Percentiles rank a stretch among this genome's conserved stretches.
These are phyloP conservation scores for Fusarium robinianum DNA, from an alignment of 2,329 filamentous ascomycete species.

Conservation along the genomic window DNA sequence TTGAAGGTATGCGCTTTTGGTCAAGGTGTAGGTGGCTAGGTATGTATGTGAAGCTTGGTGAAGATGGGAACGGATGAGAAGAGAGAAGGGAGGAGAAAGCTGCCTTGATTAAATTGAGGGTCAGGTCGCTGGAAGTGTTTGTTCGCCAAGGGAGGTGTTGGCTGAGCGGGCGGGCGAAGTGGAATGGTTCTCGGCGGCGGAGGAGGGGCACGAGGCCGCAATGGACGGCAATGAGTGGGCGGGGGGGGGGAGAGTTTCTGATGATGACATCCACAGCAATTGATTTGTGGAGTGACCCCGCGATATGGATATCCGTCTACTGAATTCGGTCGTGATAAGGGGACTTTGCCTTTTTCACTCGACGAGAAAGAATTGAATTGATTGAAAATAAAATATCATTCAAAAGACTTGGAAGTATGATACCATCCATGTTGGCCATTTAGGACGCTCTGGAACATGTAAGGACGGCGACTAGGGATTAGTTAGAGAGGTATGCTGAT, in stretches of 20 bases:
- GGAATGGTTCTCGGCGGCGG: slow-evolving; percentile 25
- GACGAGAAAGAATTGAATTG: too few species aligned
- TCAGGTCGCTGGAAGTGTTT: too few species aligned
- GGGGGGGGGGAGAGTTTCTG: slow-evolving; percentile 14
- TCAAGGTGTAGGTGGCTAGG: not conserved
- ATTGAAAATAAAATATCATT: too few species aligned
- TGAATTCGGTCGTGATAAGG: not conserved
- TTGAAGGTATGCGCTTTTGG: not conserved
- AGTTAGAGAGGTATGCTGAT: too few species aligned
- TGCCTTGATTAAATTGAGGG: not conserved
- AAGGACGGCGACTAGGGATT: too few species aligned
- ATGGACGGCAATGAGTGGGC: slow-evolving; percentile 21
- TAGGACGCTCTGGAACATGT: too few species aligned
- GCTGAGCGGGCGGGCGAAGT: slow-evolving; percentile 17
- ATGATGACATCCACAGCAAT: slow-evolving; percentile 29
- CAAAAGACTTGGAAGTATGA: too few species aligned
- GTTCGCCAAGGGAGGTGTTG: not conserved
- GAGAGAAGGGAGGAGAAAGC: not conserved
- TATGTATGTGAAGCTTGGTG: not conserved
- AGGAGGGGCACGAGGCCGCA: slow-evolving; percentile 31
- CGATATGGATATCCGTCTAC: slow-evolving; percentile 15
- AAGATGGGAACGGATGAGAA: not conserved
- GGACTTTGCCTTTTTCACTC: too few species aligned
- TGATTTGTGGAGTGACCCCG: slow-evolving; percentile 29
- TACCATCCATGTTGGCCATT: too few species aligned